These are phyloP conservation scores for Chalciporus chontae DNA, from an alignment of 768 basidiomycete genomes.

Conservation along the genomic window DNA sequence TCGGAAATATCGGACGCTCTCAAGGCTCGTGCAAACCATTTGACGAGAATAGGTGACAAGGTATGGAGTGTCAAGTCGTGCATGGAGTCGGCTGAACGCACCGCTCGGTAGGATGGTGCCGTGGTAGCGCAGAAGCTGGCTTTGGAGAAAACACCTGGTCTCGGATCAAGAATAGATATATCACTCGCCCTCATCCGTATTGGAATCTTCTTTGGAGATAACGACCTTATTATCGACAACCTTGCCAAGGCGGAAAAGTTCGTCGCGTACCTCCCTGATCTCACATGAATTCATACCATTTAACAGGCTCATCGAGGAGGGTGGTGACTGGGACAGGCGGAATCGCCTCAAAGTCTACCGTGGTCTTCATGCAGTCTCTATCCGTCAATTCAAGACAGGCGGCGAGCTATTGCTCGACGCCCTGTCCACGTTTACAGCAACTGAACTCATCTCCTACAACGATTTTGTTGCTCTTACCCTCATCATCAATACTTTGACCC, in stretches of 20 bases:
- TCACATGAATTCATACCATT: background rate
- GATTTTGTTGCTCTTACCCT: slow-evolving; percentile 88
- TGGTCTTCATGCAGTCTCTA: slow-evolving; percentile 78
- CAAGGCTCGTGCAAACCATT: slow-evolving; percentile 77
- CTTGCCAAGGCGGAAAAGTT: slow-evolving; percentile 81
- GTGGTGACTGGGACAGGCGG: slow-evolving; percentile 97
- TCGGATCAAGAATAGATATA: slow-evolving; percentile 92
- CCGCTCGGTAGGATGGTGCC: slow-evolving; percentile 62
- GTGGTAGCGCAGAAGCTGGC: slow-evolving; percentile 80
- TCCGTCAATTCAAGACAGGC: slow-evolving; percentile 86
- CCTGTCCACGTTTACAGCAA: slow-evolving; percentile 90
- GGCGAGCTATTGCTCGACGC: slow-evolving; percentile 88
- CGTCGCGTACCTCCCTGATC: slow-evolving; percentile 25
- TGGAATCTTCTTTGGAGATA: slow-evolving; percentile 86
- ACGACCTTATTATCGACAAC: slow-evolving; percentile 63
- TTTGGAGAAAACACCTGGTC: slow-evolving; percentile 85
- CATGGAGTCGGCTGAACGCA: background rate
- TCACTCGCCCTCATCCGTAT: slow-evolving; percentile 84
- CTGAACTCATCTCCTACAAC: slow-evolving; percentile 83
- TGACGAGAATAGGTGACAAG: slow-evolving; percentile 87
- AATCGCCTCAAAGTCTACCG: slow-evolving; percentile 97
- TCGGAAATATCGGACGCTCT: slow-evolving; percentile 89
- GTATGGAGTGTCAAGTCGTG: slow-evolving; percentile 21
- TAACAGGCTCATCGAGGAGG: slow-evolving; percentile 81
- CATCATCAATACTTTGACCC: slow-evolving; percentile 69